Percentiles rank a stretch among this genome's conserved stretches.
These are phyloP conservation scores for Metarhizium brunneum DNA, from an alignment of 2,329 filamentous ascomycete species.

Conservation along the genomic window DNA sequence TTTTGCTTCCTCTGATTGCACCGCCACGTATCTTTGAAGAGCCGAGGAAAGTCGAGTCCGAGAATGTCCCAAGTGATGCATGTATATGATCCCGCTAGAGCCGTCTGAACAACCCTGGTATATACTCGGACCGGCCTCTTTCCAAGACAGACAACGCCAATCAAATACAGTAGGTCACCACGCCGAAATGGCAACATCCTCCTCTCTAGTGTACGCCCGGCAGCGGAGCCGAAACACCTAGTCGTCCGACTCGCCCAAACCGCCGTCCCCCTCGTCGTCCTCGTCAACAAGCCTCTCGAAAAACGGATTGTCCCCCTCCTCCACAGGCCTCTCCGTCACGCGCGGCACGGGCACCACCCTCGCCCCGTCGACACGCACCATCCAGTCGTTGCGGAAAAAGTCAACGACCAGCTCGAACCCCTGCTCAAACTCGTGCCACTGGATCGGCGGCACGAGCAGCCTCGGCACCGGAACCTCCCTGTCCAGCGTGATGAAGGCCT, in stretches of 20 bases:
- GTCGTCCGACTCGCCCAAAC: neutral
- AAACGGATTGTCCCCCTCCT: neutral
- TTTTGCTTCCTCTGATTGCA: no score
- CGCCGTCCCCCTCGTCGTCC: neutral
- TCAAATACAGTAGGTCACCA: no score
- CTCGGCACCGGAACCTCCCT: neutral
- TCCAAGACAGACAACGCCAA: no score
- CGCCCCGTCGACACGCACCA: neutral
- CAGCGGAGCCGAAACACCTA: neutral
- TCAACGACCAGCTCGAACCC: neutral
- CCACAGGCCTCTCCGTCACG: neutral
- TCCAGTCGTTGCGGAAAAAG: constrained; percentile 1
- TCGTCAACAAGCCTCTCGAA: neutral
- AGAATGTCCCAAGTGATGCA: no score
- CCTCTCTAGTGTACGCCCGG: neutral
- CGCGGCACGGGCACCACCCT: neutral
- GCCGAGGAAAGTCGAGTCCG: no score
- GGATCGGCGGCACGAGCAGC: constrained; percentile 1
- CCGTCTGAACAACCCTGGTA: no score
- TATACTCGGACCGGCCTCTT: no score
- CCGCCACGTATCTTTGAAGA: no score
- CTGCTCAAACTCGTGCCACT: neutral
- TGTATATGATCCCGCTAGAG: no score
- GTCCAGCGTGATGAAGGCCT: neutral
- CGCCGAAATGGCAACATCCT: neutral